Percentiles rank a stretch among this genome's conserved stretches.
Conservation (phyloP, 805 yeast species). For the Scheffersomyces spartinae region DNA sequence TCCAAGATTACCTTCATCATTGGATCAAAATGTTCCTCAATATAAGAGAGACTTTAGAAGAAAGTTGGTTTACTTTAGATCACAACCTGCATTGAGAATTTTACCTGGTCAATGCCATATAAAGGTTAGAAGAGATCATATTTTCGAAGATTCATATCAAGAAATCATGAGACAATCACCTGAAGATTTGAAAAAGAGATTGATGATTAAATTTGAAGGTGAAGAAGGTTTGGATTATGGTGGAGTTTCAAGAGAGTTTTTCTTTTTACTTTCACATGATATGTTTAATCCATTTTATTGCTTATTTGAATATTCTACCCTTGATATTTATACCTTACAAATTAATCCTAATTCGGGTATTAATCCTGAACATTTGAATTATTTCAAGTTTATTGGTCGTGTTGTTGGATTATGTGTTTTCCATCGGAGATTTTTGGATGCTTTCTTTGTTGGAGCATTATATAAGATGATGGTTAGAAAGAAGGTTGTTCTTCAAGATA, state of each 20-base stretch:
- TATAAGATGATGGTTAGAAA: conserved; percentile 96
- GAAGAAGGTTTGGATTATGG: conserved; percentile 99
- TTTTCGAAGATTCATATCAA: conserved; percentile 95
- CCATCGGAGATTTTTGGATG: conserved; percentile 96
- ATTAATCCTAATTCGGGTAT: conserved; percentile 95
- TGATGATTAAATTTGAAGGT: conserved; percentile 97
- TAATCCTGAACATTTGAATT: conserved; percentile 95
- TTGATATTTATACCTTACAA: conserved; percentile 95
- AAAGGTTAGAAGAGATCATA: conserved; percentile 92
- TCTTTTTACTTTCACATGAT: conserved; percentile 92
- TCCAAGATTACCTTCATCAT: conserved; percentile 92
- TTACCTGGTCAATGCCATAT: conserved; percentile 98
- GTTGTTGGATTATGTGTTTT: conserved; percentile 96
- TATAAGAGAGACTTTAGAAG: conserved; percentile 98
- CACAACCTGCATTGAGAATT: conserved; percentile 95
- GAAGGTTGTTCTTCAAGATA: conserved; percentile 88
- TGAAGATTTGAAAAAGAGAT: conserved; percentile 91
- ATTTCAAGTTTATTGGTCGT: conserved; percentile 96
- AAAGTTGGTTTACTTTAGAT: conserved; percentile 92
- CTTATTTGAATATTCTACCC: conserved; percentile 92
- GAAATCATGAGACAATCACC: conserved; percentile 99
- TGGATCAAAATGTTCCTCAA: conserved; percentile 98
- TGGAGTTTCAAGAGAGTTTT: conserved; percentile 97
- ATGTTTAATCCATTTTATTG: conserved; percentile 99
- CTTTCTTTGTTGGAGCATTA: conserved; percentile 95